These are phyloP conservation scores for Tetrahymena borealis DNA, from an alignment of 73 alveolate species.

Conservation along the genomic window DNA sequence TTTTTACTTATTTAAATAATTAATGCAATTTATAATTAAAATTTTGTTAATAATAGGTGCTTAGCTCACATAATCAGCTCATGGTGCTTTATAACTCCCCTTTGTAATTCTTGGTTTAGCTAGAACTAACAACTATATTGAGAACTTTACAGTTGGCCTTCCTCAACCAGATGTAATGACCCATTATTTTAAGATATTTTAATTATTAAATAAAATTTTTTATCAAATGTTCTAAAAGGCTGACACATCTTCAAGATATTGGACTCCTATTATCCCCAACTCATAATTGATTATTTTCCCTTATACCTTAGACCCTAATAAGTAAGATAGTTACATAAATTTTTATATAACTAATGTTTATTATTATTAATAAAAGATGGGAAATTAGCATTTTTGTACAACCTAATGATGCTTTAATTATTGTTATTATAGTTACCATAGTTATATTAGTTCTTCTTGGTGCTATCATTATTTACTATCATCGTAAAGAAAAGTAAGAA, in stretches of 20 bases:
- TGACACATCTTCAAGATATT: neutral
- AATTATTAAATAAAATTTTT: neutral
- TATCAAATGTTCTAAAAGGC: neutral
- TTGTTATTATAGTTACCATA: constrained; percentile 30
- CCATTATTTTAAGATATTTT: neutral
- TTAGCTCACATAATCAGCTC: constrained; percentile 17
- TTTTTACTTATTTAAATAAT: neutral
- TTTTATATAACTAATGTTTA: neutral
- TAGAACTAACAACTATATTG: constrained; percentile 43
- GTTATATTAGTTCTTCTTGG: constrained; percentile 25
- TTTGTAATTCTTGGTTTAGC: constrained; percentile 39
- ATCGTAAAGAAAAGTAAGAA: constrained; percentile 30
- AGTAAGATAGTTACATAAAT: neutral
- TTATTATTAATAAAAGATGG: constrained; percentile 10
- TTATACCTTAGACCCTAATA: neutral
- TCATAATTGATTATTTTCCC: constrained; percentile 42
- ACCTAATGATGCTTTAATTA: constrained; percentile 33
- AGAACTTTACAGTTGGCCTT: constrained; percentile 28
- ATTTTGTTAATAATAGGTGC: constrained; percentile 16
- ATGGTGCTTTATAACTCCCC: constrained; percentile 25
- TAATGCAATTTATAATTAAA: neutral
- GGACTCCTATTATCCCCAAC: constrained; percentile 51
- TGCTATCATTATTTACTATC: constrained; percentile 29
- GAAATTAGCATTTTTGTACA: constrained; percentile 23
- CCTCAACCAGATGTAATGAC: constrained; percentile 18